Evolutionary conservation across 2,329 filamentous ascomycete species (phyloP).

Genomic region (Aschersonia sp.): DNA sequence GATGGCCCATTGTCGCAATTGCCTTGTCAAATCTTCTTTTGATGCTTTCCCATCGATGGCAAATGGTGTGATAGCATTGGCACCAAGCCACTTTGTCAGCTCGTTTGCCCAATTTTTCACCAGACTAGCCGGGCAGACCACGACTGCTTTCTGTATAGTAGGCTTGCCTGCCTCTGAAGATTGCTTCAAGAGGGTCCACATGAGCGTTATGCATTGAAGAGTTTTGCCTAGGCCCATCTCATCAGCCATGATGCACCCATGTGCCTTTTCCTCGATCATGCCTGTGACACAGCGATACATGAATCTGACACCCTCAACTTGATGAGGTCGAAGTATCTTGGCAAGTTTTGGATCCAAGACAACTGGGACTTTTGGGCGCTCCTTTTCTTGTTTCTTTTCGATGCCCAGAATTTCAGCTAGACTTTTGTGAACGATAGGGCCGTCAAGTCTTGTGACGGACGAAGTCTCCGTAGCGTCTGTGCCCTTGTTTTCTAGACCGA

Average conservation of each 20-base stretch:
- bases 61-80: conserved; percentile 82
- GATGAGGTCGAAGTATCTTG: conserved; percentile 88
- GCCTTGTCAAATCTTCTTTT: conserved; percentile 81
- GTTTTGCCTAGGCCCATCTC: conserved; percentile 98
- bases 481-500: conserved; percentile 16
- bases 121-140: conserved; percentile 90
- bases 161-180: conserved; percentile 87
- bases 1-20: conserved; percentile 90
- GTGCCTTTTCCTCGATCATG: conserved; percentile 84
- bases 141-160: conserved; percentile 91
- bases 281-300: conserved; percentile 90
- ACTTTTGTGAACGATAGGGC: conserved; percentile 82
- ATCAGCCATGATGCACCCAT: conserved; percentile 98
- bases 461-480: conserved; percentile 15
- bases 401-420: conserved; percentile 88
- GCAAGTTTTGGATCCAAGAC: conserved; percentile 85
- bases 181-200: conserved; percentile 95
- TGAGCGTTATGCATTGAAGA: conserved; percentile 85
- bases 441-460: conserved; percentile 46
- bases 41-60: conserved; percentile 93
- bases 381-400: conserved; percentile 71
- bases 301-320: conserved; percentile 96
- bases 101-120: conserved; percentile 98
- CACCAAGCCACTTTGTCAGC: conserved; percentile 87
- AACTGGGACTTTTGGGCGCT: conserved; percentile 82